A percentile compares a stretch with the other conserved stretches of the same genome.
Evolutionary conservation across 495 filamentous ascomycete genomes (phyloP).

Genomic region (Recurvomyces mirabilis): DNA sequence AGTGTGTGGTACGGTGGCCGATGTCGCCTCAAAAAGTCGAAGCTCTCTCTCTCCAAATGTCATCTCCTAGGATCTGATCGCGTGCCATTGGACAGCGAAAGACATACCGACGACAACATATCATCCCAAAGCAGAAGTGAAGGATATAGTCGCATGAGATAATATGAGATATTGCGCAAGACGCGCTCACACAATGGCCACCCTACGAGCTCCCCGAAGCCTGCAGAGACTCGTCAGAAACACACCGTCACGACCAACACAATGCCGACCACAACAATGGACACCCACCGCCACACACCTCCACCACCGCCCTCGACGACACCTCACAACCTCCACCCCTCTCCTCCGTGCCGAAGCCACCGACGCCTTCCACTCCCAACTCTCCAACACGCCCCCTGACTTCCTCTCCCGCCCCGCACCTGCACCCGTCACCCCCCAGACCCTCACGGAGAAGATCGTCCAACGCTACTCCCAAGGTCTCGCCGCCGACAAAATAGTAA

Average conservation of each 20-base stretch:
- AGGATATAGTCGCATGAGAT: background rate
- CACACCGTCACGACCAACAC: background rate
- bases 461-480: slow-evolving; percentile 67
- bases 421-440: slow-evolving; percentile 47
- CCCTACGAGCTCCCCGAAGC: slow-evolving; percentile 7
- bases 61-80: no score
- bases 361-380: slow-evolving; percentile 36
- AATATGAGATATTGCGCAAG: background rate
- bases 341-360: slow-evolving; percentile 14
- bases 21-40: no score
- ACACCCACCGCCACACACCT: slow-evolving; percentile 4
- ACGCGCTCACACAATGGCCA: slow-evolving; percentile 1
- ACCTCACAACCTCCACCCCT: slow-evolving; percentile 1
- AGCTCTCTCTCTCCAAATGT: no score
- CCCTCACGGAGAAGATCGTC: slow-evolving; percentile 86
- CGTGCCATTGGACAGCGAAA: no score
- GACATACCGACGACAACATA: no score
- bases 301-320: slow-evolving; percentile 15
- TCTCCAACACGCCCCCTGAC: slow-evolving; percentile 27
- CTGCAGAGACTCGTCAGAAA: slow-evolving; percentile 11
- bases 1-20: no score
- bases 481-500: slow-evolving; percentile 49
- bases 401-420: slow-evolving; percentile 25
- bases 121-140: no score
- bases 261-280: background rate